Evolutionary conservation across 345 rosid species (phyloP).

Genomic region (Luvunga scandens): DNA sequence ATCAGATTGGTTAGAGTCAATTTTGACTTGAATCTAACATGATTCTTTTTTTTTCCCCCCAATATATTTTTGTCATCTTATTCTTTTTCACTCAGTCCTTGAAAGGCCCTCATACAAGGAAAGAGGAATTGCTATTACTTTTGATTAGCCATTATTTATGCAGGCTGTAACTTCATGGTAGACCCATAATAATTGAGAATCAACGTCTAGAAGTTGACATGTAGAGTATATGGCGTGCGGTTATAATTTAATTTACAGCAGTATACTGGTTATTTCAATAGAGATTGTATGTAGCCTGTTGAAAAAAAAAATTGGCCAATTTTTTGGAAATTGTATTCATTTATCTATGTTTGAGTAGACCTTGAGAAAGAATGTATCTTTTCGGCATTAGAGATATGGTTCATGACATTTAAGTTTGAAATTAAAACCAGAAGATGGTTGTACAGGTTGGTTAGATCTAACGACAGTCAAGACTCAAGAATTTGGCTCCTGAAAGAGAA

Average conservation of each 20-base stretch:
- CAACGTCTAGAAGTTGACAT: too few species aligned
- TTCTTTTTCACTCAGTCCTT: slow-evolving; percentile 20
- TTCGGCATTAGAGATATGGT: not conserved
- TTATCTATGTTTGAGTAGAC: not conserved
- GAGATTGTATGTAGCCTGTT: too few species aligned
- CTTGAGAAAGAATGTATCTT: not conserved
- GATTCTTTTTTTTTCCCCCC: slow-evolving; percentile 2
- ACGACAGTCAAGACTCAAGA: too few species aligned
- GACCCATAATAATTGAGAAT: not conserved
- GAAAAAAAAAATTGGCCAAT: not conserved
- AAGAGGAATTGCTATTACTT: not conserved
- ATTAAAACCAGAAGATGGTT: not conserved
- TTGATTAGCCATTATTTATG: not conserved
- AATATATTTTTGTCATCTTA: slow-evolving; percentile 19
- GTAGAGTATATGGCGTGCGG: not conserved
- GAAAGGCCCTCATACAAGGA: slow-evolving; percentile 14
- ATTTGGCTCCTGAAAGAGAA: not conserved
- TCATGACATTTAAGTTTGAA: not conserved
- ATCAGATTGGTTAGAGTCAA: slow-evolving; percentile 86
- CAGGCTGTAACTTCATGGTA: not conserved
- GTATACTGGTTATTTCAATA: not conserved
- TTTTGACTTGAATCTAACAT: slow-evolving; percentile 36
- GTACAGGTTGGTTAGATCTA: not conserved
- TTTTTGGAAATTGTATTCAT: not conserved
- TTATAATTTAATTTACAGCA: not conserved